A percentile compares a stretch with the other conserved stretches of the same genome.
Evolutionary conservation across 2,329 filamentous ascomycete genomes (phyloP).

Genomic region (Orbilia ellipsospora): DNA sequence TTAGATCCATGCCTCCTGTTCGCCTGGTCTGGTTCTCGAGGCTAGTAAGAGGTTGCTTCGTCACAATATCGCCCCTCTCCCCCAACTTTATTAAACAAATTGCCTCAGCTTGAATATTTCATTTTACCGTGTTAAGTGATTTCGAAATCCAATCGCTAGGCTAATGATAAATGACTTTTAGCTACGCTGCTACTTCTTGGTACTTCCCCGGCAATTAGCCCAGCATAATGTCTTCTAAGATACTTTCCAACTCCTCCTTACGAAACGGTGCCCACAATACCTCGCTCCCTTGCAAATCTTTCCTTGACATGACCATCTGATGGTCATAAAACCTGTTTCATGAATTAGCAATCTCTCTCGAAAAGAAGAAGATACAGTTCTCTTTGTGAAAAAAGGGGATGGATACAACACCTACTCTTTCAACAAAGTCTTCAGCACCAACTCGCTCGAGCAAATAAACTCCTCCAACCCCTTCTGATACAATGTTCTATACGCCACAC

Average conservation of each 20-base stretch:
- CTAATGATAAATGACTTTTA: no score
- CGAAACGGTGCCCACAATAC: slow-evolving; percentile 85
- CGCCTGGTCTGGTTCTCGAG: no score
- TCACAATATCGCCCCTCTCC: no score
- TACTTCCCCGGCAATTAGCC: not conserved
- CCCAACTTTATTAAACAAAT: no score
- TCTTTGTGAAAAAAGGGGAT: not conserved
- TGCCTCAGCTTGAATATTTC: no score
- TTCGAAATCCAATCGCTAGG: no score
- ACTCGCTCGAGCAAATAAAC: slow-evolving; percentile 95
- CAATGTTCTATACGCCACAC: slow-evolving; percentile 87
- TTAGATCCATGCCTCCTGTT: no score
- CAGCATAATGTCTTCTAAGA: slow-evolving; percentile 76
- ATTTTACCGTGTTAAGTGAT: no score
- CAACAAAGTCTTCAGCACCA: slow-evolving; percentile 90
- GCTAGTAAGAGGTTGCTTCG: no score
- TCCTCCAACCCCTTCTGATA: slow-evolving; percentile 97
- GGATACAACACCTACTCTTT: slow-evolving; percentile 75
- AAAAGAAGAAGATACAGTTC: not conserved
- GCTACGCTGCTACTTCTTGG: no score
- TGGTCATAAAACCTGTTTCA: slow-evolving; percentile 86
- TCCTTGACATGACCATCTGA: slow-evolving; percentile 91
- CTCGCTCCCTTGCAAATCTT: slow-evolving; percentile 86
- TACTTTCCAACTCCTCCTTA: slow-evolving; percentile 86
- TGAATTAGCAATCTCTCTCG: slow-evolving; percentile 55